phyloP scores from a whole-genome alignment of 768 basidiomycete species.

The Hydnum rufescens region DNA sequence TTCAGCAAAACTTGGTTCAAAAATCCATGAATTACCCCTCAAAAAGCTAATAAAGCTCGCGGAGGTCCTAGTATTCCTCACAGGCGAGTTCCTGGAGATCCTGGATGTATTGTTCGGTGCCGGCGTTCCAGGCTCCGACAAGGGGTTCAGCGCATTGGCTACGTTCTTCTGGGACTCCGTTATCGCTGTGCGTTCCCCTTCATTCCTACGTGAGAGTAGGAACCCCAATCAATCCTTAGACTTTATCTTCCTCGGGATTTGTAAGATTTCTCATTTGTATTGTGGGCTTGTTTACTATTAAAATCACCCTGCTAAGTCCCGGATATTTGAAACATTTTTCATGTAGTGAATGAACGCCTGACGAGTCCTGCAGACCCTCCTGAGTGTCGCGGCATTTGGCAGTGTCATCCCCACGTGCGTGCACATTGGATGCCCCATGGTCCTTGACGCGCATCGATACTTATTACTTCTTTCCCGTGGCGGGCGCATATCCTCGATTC shows the following conservation, averaged over 20 bases:
- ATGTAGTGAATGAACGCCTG: constrained; percentile 28
- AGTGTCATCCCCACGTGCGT: constrained; percentile 66
- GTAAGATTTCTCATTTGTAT: constrained; percentile 91
- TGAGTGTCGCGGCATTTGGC: constrained; percentile 61
- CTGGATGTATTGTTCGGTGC: constrained; percentile 35
- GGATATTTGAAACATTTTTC: constrained; percentile 47
- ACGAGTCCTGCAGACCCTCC: constrained; percentile 75
- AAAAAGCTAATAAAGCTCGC: no score
- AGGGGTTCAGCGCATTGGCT: constrained; percentile 1
- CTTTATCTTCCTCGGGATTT: constrained; percentile 32
- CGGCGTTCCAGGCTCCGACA: constrained; percentile 14
- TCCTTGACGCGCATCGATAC: not conserved
- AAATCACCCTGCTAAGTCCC: constrained; percentile 95
- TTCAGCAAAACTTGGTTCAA: no score
- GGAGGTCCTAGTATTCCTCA: constrained; percentile 52
- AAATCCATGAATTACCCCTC: no score
- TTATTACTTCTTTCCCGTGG: not conserved
- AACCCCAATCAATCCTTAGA: not conserved
- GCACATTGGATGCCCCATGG: no score
- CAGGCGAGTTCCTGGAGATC: constrained; percentile 54
- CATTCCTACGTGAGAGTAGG: no score
- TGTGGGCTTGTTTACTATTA: constrained; percentile 86
- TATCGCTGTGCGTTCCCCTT: constrained; percentile 43
- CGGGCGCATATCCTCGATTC: constrained; percentile 65
- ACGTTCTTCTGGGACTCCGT: constrained; percentile 64